Evolutionary conservation across 116 monocot genomes (phyloP).

Genomic region (Iris pallida): DNA sequence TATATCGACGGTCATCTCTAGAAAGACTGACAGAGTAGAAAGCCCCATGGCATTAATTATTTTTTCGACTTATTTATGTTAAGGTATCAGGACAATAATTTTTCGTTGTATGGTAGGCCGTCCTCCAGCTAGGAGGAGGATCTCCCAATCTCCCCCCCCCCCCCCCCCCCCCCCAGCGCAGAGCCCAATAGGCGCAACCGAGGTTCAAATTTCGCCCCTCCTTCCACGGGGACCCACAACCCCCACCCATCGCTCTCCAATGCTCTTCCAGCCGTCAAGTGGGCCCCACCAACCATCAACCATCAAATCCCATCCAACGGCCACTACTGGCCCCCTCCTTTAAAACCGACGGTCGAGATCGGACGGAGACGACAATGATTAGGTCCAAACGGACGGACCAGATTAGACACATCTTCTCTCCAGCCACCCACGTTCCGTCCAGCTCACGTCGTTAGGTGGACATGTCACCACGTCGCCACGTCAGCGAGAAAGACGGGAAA

Average conservation of each 20-base stretch:
- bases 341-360: not conserved
- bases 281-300: not conserved
- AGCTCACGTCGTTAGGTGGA: conserved; percentile 1
- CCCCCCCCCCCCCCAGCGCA: too few species aligned
- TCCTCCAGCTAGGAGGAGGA: too few species aligned
- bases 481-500: not conserved
- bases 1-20: too few species aligned
- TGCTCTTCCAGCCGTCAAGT: not conserved
- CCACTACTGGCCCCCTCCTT: not conserved
- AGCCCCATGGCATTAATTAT: too few species aligned
- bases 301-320: conserved; percentile 4
- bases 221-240: not conserved
- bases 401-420: not conserved
- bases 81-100: too few species aligned
- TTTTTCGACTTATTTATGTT: too few species aligned
- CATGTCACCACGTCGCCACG: conserved; percentile 7
- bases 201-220: not conserved
- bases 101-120: too few species aligned
- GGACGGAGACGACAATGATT: not conserved
- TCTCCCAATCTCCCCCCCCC: too few species aligned
- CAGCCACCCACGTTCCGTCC: conserved; percentile 12
- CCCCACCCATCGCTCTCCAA: not conserved
- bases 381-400: not conserved
- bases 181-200: too few species aligned
- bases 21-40: too few species aligned